These are phyloP conservation scores for Ilex paraguariensis DNA, from an alignment of 305 asterid genomes.

Conservation along the genomic window DNA sequence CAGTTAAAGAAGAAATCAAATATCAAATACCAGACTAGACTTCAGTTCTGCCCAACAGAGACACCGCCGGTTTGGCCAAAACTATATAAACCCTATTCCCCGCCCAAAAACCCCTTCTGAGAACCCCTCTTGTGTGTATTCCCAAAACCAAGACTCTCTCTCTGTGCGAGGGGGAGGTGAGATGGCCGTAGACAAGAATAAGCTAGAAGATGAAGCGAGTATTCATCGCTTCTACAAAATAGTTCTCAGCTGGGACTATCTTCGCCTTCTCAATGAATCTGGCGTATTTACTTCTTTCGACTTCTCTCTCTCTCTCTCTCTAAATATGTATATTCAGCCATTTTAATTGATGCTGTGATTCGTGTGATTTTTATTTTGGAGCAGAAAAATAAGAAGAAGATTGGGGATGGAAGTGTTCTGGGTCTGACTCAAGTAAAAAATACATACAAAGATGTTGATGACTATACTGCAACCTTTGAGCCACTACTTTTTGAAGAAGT, in stretches of 20 bases:
- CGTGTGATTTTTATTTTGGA: constrained; percentile 16
- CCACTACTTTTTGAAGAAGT: constrained; percentile 96
- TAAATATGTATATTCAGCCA: background rate
- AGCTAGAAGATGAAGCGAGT: constrained; percentile 52
- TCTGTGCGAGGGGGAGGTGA: constrained; percentile 4
- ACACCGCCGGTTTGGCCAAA: too few species aligned
- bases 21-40: too few species aligned
- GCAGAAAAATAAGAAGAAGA: constrained; percentile 27
- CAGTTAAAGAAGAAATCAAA: too few species aligned
- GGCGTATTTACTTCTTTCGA: constrained; percentile 23
- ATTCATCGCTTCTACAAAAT: constrained; percentile 70
- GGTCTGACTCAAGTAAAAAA: constrained; percentile 60
- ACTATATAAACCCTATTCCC: too few species aligned
- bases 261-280: constrained; percentile 56
- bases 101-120: too few species aligned
- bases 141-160: too few species aligned
- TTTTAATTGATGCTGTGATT: background rate
- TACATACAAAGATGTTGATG: constrained; percentile 73
- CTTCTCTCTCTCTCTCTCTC: background rate
- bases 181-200: constrained; percentile 72
- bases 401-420: constrained; percentile 26
- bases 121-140: too few species aligned
- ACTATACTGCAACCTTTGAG: constrained; percentile 69
- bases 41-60: too few species aligned
- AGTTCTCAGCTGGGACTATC: constrained; percentile 86